phyloP scores from a whole-genome alignment of 2,329 filamentous ascomycete species.

The Graphilbum sp. region DNA sequence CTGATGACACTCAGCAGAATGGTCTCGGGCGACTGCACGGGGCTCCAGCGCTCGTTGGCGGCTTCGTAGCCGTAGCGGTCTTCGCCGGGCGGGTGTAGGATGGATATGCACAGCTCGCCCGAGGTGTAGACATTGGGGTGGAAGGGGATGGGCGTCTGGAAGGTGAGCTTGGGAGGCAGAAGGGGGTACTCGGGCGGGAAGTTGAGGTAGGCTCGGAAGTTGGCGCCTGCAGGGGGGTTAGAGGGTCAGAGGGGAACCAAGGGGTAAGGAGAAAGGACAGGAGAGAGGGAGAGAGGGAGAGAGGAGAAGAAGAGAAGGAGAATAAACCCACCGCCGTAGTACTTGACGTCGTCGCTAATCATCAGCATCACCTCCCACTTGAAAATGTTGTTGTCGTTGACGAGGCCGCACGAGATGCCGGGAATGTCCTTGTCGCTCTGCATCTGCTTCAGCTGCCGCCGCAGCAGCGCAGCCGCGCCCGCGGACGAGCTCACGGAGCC shows the following conservation, averaged over 20 bases:
- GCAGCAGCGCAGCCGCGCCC: conserved; percentile 47
- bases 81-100: conserved; percentile 87
- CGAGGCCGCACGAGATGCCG: conserved; percentile 82
- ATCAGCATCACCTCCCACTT: conserved; percentile 99
- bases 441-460: conserved; percentile 86
- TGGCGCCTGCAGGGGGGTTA: conserved; percentile 46
- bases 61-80: conserved; percentile 89
- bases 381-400: conserved; percentile 74
- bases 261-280: not conserved
- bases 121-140: conserved; percentile 87
- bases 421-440: conserved; percentile 80
- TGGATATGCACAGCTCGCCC: conserved; percentile 89
- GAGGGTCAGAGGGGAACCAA: not conserved
- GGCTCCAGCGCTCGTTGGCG: conserved; percentile 81
- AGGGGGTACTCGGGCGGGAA: conserved; percentile 82
- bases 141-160: conserved; percentile 68
- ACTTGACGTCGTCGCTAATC: conserved; percentile 87
- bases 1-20: conserved; percentile 87
- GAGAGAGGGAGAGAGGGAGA: no score
- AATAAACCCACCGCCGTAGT: conserved; percentile 81
- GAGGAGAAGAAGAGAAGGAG: no score
- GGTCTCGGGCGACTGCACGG: conserved; percentile 88
- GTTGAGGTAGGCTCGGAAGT: conserved; percentile 70
- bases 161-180: conserved; percentile 76
- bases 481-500: conserved; percentile 6